Percentiles rank a stretch among this genome's conserved stretches.
phyloP scores from a whole-genome alignment of 2,329 filamentous ascomycete genomes.

The Exophiala sideris region DNA sequence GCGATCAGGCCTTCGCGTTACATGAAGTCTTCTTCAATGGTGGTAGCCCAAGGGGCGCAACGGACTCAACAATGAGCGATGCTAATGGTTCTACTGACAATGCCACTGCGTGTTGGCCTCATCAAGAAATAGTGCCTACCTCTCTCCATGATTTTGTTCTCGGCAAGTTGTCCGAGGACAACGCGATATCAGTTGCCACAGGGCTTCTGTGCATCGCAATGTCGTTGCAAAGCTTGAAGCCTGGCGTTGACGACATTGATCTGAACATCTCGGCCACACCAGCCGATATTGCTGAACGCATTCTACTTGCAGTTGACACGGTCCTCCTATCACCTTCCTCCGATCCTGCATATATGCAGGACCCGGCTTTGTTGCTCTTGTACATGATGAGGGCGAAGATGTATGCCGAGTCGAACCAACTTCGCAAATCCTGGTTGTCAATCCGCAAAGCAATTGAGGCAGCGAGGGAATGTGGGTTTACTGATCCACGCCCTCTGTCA shows the following conservation, averaged over 20 bases:
- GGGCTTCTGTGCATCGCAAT: constrained; percentile 25
- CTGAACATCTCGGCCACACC: constrained; percentile 19
- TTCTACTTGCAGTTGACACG: constrained; percentile 24
- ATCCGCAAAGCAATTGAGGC: constrained; percentile 17
- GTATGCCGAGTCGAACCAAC: constrained; percentile 24
- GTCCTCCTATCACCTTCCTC: constrained; percentile 19
- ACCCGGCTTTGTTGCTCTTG: constrained; percentile 18
- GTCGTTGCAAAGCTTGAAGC: constrained; percentile 21
- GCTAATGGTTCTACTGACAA: not conserved
- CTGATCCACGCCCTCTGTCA: constrained; percentile 1
- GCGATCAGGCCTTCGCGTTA: constrained; percentile 23
- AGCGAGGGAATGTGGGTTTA: constrained; percentile 18
- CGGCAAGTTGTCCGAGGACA: constrained; percentile 14
- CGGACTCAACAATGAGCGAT: not conserved
- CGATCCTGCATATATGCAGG: constrained; percentile 11
- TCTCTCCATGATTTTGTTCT: constrained; percentile 24
- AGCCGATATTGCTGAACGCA: constrained; percentile 16
- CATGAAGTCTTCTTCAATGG: constrained; percentile 14
- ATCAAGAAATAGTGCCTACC: constrained; percentile 1
- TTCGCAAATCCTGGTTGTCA: constrained; percentile 26
- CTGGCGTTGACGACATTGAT: constrained; percentile 22
- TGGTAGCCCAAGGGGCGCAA: not conserved
- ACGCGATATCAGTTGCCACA: constrained; percentile 18
- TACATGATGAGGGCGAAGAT: constrained; percentile 26
- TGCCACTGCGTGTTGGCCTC: not conserved